Evolutionary conservation across 2,329 filamentous ascomycete species (phyloP), one percentile per base, ranked within the genome.

Genomic region (Fusarium sp.): DNA sequence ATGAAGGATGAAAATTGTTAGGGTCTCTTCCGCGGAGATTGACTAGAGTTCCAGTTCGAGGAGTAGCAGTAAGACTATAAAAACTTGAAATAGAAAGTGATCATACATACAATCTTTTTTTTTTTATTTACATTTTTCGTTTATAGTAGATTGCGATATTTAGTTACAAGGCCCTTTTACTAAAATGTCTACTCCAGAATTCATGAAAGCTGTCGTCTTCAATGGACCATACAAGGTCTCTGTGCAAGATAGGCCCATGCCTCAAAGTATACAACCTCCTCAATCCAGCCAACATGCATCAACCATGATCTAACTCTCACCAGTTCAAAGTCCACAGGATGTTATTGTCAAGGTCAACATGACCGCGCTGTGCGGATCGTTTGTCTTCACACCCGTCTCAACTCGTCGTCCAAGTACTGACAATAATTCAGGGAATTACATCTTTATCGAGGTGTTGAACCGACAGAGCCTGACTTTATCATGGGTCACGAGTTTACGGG

Each of bases 161-260:
- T 14, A 8, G 4, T 13, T 25, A 21, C 18, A n/a, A 7, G 2
- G 2, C 0, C 7, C 16, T 26, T 4, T 41, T 9, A 5, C 19
- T 6, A 39, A 10, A 0, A 78, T 83, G 78, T 72, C 78, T 34
- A 58, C 73, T 3, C 74, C 78, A 23, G 73, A 76, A 41, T 91
- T 86, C 0, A 97, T 98, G 94, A 92, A 92, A 79, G 93, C 93
- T 26, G 93, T 97, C n/a, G 88, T 97, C 55, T 96, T 97, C 81
- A 90, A 95, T 65, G 93, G 91, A 3, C 91, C 92, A 6, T 85
- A 87, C 74, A 89, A 92, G 75, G 86, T 97, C 53, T 90, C 87
- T 1, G 80, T 98, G 49, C 91, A 97, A 80, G 88, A 96, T 60
- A 87, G 93, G 18, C 93, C 93, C 0, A 85, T 95, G 14, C 94